phyloP scores from a whole-genome alignment of 768 basidiomycete genomes.

The Pleurotus tuoliensis region DNA sequence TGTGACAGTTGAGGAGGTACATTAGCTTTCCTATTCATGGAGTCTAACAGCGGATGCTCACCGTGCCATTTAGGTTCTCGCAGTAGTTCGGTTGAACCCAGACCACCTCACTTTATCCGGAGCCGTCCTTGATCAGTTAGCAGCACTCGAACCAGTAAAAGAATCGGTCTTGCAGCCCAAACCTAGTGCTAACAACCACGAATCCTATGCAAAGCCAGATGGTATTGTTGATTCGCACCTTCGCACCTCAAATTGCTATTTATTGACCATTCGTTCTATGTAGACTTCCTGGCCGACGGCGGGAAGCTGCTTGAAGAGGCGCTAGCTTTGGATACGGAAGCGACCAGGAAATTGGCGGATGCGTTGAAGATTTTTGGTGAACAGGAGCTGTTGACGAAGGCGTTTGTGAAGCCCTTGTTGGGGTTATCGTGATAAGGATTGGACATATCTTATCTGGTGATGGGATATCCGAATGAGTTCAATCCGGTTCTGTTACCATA shows the following conservation, averaged over 20 bases:
- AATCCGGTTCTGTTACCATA: too few relatives aligned
- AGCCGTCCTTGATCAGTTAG: conserved; percentile 35
- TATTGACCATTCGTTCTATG: conserved; percentile 7
- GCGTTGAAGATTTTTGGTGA: conserved; percentile 41
- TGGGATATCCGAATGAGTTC: too few relatives aligned
- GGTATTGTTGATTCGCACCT: neutral
- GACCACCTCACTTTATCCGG: conserved; percentile 42
- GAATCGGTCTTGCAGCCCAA: conserved; percentile 1
- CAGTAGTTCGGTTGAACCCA: conserved; percentile 34
- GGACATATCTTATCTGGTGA: too few relatives aligned
- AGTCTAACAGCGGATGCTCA: neutral
- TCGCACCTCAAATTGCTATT: neutral
- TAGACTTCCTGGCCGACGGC: conserved; percentile 31
- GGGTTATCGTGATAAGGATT: neutral
- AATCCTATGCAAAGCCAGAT: conserved; percentile 4
- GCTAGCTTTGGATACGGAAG: conserved; percentile 32
- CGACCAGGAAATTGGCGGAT: conserved; percentile 38
- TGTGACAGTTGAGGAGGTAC: conserved; percentile 36
- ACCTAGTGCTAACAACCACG: neutral
- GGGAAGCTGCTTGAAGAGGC: conserved; percentile 31
- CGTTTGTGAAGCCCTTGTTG: conserved; percentile 13
- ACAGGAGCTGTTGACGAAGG: conserved; percentile 37
- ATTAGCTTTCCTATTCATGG: neutral
- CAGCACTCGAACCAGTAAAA: conserved; percentile 18
- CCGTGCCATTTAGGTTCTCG: conserved; percentile 29